A percentile compares a stretch with the other conserved stretches of the same genome.
Conservation (phyloP, 805 yeast genomes). For the Candida insectorum region DNA sequence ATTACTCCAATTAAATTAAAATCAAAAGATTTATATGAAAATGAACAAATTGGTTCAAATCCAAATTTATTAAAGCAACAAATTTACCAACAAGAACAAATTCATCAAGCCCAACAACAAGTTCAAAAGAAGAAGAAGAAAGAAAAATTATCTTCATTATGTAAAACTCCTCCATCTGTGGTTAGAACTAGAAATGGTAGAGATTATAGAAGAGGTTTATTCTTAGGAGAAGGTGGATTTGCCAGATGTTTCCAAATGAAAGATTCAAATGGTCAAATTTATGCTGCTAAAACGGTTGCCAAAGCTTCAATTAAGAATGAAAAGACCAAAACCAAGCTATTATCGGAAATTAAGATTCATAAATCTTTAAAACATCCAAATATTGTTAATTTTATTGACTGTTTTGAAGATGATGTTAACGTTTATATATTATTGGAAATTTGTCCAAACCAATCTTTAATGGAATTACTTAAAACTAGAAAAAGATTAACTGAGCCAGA, state of each 20-base stretch:
- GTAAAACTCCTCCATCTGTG: conserved; percentile 95
- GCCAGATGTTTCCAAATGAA: conserved; percentile 98
- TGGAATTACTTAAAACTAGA: conserved; percentile 86
- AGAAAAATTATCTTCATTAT: conserved; percentile 84
- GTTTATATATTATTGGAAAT: conserved; percentile 92
- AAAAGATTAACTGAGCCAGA: conserved; percentile 88
- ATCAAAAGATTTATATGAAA: conserved; percentile 10
- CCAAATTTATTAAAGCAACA: conserved; percentile 10
- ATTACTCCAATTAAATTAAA: conserved; percentile 29
- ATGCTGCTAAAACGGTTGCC: conserved; percentile 97
- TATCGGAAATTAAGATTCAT: conserved; percentile 94
- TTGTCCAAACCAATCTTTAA: conserved; percentile 90
- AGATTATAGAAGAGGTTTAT: conserved; percentile 85
- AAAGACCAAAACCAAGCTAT: conserved; percentile 79
- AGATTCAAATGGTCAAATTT: conserved; percentile 80
- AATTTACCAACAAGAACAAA: conserved; percentile 8
- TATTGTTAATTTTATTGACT: conserved; percentile 89
- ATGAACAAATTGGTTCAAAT: not conserved
- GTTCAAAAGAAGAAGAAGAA: conserved; percentile 60
- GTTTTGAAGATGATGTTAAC: conserved; percentile 94
- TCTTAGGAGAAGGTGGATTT: conserved; percentile 97
- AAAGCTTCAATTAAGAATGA: conserved; percentile 89
- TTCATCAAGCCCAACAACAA: conserved; percentile 18
- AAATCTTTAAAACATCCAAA: conserved; percentile 84
- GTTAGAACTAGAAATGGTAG: conserved; percentile 84